Evolutionary conservation across 73 alveolate genomes (phyloP).

Genomic region (Paramecium sexaurelia): DNA sequence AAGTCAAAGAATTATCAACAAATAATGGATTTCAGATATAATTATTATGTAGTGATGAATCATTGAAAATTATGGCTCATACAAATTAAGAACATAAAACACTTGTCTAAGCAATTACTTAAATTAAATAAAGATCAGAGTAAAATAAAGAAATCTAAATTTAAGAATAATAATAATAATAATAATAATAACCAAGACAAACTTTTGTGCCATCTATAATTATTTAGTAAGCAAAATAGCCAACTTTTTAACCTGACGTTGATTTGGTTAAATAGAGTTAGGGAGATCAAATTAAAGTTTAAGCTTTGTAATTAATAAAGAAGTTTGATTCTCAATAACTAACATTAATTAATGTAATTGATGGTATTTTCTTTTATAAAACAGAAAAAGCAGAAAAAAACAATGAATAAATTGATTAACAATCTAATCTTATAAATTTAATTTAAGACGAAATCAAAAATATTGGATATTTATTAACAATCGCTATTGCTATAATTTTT

Average conservation of each 20-base stretch:
- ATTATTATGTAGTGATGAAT: background rate
- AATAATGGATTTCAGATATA: background rate
- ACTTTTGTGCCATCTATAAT: background rate
- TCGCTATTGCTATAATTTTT: background rate
- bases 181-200: background rate
- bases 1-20: slow-evolving; percentile 19
- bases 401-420: background rate
- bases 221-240: background rate
- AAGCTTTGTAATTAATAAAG: background rate
- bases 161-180: background rate
- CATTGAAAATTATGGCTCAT: slow-evolving; percentile 3
- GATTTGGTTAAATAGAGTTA: background rate
- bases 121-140: slow-evolving; percentile 24
- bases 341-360: background rate
- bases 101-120: background rate
- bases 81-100: background rate
- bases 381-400: background rate
- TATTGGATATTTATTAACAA: background rate
- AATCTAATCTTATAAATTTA: background rate
- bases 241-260: slow-evolving; percentile 9
- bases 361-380: background rate
- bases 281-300: background rate
- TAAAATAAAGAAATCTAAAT: background rate
- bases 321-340: background rate
- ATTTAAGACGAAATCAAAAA: background rate